These are phyloP conservation scores for Saccharomycopsis sp. DNA, from an alignment of 805 yeast genomes.

Conservation along the genomic window DNA sequence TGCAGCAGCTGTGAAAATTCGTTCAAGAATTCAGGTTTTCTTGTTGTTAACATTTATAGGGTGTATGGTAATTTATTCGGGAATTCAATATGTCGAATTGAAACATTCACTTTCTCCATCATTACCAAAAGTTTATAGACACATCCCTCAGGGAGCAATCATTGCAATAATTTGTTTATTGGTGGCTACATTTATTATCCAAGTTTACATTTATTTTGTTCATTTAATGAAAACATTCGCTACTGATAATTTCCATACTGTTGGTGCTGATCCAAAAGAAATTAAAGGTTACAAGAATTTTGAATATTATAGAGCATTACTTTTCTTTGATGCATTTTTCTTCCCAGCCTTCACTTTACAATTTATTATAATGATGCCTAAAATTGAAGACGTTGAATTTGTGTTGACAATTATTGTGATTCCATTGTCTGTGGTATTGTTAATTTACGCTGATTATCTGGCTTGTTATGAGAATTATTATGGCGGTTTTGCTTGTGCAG, in stretches of 20 bases:
- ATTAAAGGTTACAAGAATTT: conserved; percentile 29
- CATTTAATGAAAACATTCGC: conserved; percentile 30
- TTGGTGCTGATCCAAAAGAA: conserved; percentile 33
- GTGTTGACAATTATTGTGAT: conserved; percentile 34
- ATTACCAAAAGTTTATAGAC: conserved; percentile 25
- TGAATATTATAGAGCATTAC: conserved; percentile 31
- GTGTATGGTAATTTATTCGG: conserved; percentile 36
- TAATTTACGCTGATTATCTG: conserved; percentile 31
- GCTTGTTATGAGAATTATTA: conserved; percentile 28
- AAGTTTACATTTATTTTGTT: conserved; percentile 27
- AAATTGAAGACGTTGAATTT: conserved; percentile 31
- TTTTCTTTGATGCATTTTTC: conserved; percentile 31
- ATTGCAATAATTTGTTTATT: conserved; percentile 32
- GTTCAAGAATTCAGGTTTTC: conserved; percentile 32
- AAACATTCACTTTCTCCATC: conserved; percentile 22
- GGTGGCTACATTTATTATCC: conserved; percentile 30
- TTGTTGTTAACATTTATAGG: conserved; percentile 32
- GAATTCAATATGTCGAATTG: conserved; percentile 35
- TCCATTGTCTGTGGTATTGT: conserved; percentile 28
- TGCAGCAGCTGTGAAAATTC: conserved; percentile 29
- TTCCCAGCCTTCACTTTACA: conserved; percentile 37
- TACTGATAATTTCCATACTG: conserved; percentile 34
- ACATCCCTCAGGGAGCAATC: conserved; percentile 30
- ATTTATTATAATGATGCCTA: conserved; percentile 35
- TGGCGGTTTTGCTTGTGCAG: conserved; percentile 25